Conservation (phyloP, 352 stramenopile genomes). For the Phytophthora pseudosyringae region DNA sequence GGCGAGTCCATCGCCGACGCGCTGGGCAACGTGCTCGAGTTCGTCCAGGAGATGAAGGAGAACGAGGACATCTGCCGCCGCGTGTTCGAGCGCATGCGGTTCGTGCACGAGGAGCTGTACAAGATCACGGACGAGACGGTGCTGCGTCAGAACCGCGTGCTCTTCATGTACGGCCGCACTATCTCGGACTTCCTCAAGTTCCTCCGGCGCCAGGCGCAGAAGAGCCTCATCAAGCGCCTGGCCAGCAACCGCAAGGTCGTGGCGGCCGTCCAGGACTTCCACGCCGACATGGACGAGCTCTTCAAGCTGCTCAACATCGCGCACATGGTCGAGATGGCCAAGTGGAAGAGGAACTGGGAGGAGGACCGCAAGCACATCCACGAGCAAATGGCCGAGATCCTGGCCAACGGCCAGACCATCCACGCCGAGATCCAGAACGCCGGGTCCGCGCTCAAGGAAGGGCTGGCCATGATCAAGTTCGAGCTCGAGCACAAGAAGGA, state of each 20-base stretch:
- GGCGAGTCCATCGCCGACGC: conserved; percentile 40
- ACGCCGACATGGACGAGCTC: conserved; percentile 37
- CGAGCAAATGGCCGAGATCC: conserved; percentile 26
- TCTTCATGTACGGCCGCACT: conserved; percentile 42
- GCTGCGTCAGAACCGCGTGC: conserved; percentile 41
- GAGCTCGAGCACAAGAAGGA: conserved; percentile 28
- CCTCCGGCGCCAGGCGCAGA: conserved; percentile 22
- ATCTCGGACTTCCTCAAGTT: conserved; percentile 45
- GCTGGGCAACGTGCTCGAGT: conserved; percentile 31
- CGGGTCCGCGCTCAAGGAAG: conserved; percentile 9
- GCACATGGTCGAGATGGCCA: conserved; percentile 35
- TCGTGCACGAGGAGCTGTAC: conserved; percentile 43
- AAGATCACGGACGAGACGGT: conserved; percentile 45
- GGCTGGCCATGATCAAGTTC: conserved; percentile 31
- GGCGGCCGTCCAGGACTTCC: conserved; percentile 30
- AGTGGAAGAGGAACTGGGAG: conserved; percentile 35
- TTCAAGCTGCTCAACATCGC: conserved; percentile 35
- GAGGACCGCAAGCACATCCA: conserved; percentile 26
- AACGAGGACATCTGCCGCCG: conserved; percentile 37
- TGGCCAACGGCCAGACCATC: conserved; percentile 28
- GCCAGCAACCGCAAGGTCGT: conserved; percentile 38
- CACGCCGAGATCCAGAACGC: conserved; percentile 20
- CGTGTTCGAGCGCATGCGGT: conserved; percentile 38
- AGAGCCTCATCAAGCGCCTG: conserved; percentile 28
- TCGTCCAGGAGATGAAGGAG: conserved; percentile 42